Percentiles rank a stretch among this genome's conserved stretches.
These are phyloP conservation scores for Suillus hirtellus DNA, from an alignment of 768 basidiomycete species.

Conservation along the genomic window DNA sequence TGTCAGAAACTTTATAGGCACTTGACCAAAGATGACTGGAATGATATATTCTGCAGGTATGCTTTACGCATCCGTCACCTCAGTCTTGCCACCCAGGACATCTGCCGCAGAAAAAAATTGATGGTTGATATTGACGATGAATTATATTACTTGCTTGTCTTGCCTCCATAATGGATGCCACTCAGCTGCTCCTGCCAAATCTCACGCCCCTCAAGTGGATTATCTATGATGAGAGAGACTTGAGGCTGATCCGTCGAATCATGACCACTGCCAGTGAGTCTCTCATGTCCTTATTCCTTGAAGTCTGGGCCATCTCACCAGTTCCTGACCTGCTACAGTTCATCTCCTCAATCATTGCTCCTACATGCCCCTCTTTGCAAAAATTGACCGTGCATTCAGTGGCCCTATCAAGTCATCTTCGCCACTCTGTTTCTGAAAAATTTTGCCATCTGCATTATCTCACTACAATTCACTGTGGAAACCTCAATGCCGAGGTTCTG, in stretches of 20 bases:
- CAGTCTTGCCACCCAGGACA: no score
- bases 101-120: no score
- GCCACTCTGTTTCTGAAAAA: neutral
- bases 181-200: no score
- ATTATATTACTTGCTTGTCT: no score
- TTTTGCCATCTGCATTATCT: constrained; percentile 2
- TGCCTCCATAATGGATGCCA: no score
- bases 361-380: neutral
- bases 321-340: neutral
- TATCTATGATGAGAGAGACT: no score
- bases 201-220: no score
- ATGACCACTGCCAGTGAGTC: neutral
- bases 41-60: no score
- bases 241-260: constrained; percentile 1
- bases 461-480: neutral
- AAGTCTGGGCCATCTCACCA: neutral
- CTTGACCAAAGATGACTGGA: no score
- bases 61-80: no score
- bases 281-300: neutral
- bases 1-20: no score
- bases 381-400: neutral
- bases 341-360: neutral
- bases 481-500: constrained; percentile 22
- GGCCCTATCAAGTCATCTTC: neutral
- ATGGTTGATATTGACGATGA: no score